Percentiles rank a stretch among this genome's conserved stretches.
These are phyloP conservation scores for Cronartium ribicola DNA, from an alignment of 1,284 basidiomycete species.

Conservation along the genomic window DNA sequence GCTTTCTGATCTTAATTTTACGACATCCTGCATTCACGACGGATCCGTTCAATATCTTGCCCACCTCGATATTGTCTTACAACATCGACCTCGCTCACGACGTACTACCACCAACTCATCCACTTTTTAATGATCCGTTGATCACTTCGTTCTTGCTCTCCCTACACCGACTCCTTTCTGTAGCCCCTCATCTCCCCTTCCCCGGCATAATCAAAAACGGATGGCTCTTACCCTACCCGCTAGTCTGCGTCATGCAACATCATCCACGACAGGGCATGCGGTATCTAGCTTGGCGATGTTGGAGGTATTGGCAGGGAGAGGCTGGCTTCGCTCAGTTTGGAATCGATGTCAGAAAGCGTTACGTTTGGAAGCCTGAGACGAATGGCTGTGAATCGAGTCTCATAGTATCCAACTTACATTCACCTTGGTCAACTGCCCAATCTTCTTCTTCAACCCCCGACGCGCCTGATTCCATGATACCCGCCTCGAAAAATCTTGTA, in stretches of 20 bases:
- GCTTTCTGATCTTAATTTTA: conserved; percentile 24
- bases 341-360: conserved; percentile 27
- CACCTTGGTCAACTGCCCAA: conserved; percentile 17
- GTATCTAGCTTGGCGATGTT: conserved; percentile 40
- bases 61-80: neutral
- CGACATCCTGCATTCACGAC: conserved; percentile 36
- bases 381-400: neutral
- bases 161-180: conserved; percentile 17
- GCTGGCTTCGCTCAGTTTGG: conserved; percentile 11
- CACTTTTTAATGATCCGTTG: conserved; percentile 15
- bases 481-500: neutral
- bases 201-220: conserved; percentile 31
- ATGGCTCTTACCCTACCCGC: conserved; percentile 18
- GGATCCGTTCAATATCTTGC: conserved; percentile 35
- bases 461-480: too few relatives aligned
- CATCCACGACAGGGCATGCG: conserved; percentile 34
- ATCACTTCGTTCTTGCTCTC: conserved; percentile 16
- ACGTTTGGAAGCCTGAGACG: conserved; percentile 14
- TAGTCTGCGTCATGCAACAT: conserved; percentile 25
- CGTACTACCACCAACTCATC: conserved; percentile 12
- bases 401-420: conserved; percentile 17
- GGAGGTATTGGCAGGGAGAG: conserved; percentile 33
- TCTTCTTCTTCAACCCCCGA: neutral
- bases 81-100: neutral
- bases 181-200: conserved; percentile 40